A percentile compares a stretch with the other conserved stretches of the same genome.
Conservation (phyloP, 345 rosid genomes). For the Lepidium aucheri region DNA sequence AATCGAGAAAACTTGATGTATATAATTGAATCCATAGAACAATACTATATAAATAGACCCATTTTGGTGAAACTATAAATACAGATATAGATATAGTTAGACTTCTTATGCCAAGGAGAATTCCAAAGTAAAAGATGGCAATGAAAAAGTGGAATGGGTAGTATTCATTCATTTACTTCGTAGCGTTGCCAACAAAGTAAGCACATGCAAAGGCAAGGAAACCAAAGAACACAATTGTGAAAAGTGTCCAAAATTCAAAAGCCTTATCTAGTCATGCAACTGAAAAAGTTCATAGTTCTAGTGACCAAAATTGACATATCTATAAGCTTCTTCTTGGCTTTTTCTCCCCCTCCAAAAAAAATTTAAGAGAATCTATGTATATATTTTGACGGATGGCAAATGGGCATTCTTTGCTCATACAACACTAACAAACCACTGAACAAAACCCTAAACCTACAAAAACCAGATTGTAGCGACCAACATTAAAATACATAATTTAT, state of each 20-base stretch:
- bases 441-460: conserved; percentile 46
- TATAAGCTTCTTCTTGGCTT: conserved; percentile 7
- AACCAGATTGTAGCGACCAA: conserved; percentile 33
- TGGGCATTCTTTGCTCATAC: conserved; percentile 2
- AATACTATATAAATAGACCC: neutral
- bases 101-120: conserved; percentile 7
- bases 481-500: neutral
- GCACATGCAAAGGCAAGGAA: conserved; percentile 20
- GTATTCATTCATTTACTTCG: neutral
- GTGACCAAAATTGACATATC: conserved; percentile 24
- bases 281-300: conserved; percentile 14
- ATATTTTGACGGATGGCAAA: conserved; percentile 21
- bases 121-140: conserved; percentile 9
- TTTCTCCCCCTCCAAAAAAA: neutral
- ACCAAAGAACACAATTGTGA: conserved; percentile 12
- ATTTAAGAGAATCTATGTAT: conserved; percentile 1
- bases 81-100: neutral
- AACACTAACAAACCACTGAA: conserved; percentile 23
- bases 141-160: neutral
- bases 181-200: conserved; percentile 9
- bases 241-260: conserved; percentile 13
- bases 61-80: neutral
- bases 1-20: neutral
- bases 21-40: conserved; percentile 3
- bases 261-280: conserved; percentile 6